A percentile compares a stretch with the other conserved stretches of the same genome.
These are phyloP conservation scores for Claviceps fusiformis DNA, from an alignment of 2,329 filamentous ascomycete genomes.

Conservation along the genomic window DNA sequence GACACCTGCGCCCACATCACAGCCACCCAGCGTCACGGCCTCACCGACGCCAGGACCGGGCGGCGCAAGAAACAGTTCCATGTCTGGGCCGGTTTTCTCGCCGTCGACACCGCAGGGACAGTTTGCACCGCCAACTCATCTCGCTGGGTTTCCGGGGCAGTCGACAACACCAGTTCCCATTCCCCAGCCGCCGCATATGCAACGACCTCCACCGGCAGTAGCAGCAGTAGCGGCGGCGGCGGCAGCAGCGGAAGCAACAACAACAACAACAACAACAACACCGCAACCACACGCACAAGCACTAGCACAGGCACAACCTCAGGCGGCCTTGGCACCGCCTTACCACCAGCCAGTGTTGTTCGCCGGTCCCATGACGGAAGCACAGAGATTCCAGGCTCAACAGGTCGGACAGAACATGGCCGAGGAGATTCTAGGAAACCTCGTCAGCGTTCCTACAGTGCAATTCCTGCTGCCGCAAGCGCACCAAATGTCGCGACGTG, in stretches of 20 bases:
- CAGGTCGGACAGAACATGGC: constrained; percentile 43
- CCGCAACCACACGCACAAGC: not conserved
- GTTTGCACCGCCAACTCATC: constrained; percentile 17
- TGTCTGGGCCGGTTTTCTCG: constrained; percentile 39
- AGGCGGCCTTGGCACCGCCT: not conserved
- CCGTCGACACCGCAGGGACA: constrained; percentile 32
- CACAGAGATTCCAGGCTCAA: constrained; percentile 29
- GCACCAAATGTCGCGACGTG: constrained; percentile 51
- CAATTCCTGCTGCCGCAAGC: constrained; percentile 57
- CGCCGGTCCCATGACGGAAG: constrained; percentile 15
- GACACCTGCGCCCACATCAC: constrained; percentile 6
- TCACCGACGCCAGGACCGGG: constrained; percentile 23
- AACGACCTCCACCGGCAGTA: constrained; percentile 6
- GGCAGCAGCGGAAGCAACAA: too few relatives aligned
- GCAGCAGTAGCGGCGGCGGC: too few relatives aligned
- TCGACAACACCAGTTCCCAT: constrained; percentile 23
- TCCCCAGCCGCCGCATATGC: constrained; percentile 19
- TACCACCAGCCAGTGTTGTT: constrained; percentile 2
- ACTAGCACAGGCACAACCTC: not conserved
- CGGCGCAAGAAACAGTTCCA: constrained; percentile 31
- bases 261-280: not conserved
- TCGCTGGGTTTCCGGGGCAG: constrained; percentile 16
- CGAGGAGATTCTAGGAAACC: constrained; percentile 47
- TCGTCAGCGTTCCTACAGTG: constrained; percentile 51
- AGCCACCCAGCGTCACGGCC: constrained; percentile 6